Conservation (phyloP, 2,329 filamentous ascomycete genomes). For the Cryphonectria radicalis region DNA sequence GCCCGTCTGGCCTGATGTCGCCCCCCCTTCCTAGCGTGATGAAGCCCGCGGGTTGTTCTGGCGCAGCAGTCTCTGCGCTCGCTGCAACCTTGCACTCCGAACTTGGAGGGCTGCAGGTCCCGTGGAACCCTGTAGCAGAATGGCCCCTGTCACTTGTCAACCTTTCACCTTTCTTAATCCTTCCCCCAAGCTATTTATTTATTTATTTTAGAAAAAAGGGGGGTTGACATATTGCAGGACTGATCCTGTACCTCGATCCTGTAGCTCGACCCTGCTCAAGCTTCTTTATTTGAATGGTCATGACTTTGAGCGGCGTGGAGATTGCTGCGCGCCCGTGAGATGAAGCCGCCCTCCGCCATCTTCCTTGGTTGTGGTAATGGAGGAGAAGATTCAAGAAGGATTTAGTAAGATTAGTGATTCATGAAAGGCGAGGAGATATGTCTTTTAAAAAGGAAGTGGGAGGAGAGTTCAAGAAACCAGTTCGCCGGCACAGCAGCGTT, state of each 20-base stretch:
- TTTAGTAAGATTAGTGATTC: not conserved
- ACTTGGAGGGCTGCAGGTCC: not conserved
- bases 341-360: not conserved
- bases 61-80: not conserved
- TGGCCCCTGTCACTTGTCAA: not conserved
- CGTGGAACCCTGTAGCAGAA: not conserved
- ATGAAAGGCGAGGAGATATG: not conserved
- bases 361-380: not conserved
- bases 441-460: not conserved
- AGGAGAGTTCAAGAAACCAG: not conserved
- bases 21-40: not conserved
- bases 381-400: not conserved
- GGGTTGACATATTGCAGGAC: not conserved
- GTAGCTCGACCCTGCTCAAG: not conserved
- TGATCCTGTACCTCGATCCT: not conserved
- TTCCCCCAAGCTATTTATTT: too few species aligned
- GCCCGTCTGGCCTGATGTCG: not conserved
- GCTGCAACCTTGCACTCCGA: not conserved
- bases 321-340: not conserved
- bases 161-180: not conserved
- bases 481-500: not conserved
- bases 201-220: too few species aligned
- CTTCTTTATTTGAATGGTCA: not conserved
- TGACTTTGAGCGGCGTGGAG: not conserved
- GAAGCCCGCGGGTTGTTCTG: not conserved